Evolutionary conservation across 768 basidiomycete species (phyloP).

Genomic region (Amylocystis lapponica): DNA sequence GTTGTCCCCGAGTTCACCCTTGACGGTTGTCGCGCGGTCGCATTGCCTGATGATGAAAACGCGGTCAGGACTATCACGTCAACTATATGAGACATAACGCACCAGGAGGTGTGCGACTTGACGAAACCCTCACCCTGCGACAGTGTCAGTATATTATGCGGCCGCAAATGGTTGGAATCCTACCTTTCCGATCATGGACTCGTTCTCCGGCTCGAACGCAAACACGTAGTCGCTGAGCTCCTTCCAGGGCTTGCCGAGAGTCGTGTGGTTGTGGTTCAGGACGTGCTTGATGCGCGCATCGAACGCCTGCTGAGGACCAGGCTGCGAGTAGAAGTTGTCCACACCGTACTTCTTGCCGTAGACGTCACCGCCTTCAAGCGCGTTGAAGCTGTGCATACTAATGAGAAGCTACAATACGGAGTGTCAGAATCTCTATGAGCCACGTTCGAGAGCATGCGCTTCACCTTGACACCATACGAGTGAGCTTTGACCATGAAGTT

Average conservation of each 20-base stretch:
- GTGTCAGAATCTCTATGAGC: neutral
- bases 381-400: slow-evolving; percentile 26
- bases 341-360: slow-evolving; percentile 28
- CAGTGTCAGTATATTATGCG: too few species aligned
- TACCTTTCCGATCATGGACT: slow-evolving; percentile 27
- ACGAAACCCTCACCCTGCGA: slow-evolving; percentile 21
- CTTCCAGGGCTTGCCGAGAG: slow-evolving; percentile 33
- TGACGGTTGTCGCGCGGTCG: slow-evolving; percentile 22
- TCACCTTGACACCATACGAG: slow-evolving; percentile 26
- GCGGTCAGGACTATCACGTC: neutral
- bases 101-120: slow-evolving; percentile 12
- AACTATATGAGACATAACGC: neutral
- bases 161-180: neutral
- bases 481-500: slow-evolving; percentile 35
- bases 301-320: slow-evolving; percentile 22
- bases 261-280: slow-evolving; percentile 32
- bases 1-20: slow-evolving; percentile 15
- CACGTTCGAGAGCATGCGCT: neutral
- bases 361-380: slow-evolving; percentile 28
- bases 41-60: slow-evolving; percentile 19
- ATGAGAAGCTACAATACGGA: slow-evolving; percentile 10
- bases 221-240: slow-evolving; percentile 32
- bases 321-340: slow-evolving; percentile 30
- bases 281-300: slow-evolving; percentile 33
- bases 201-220: slow-evolving; percentile 34